Base-by-base conservation (phyloP, 441 rosid genomes). In the Bocquillonia castaneifolia region DNA sequence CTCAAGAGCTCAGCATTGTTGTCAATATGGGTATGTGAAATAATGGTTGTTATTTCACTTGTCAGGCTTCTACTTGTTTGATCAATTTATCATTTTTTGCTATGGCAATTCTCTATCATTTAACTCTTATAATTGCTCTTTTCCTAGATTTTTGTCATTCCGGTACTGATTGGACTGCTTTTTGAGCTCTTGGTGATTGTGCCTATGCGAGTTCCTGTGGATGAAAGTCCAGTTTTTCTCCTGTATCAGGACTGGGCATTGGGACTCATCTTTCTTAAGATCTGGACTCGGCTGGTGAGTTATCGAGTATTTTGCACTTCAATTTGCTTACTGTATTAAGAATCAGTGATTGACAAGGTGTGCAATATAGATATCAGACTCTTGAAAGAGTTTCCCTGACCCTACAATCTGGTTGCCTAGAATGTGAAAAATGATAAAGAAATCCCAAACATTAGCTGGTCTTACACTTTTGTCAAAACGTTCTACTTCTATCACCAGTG, bases 241-340 rank as follows among this genome's bases (percentile, higher is more conserved):
- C 78, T 91, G 56, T 94, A 94, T 80, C 99, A 94, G 77, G 98
- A 94, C 73, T 94, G 99, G 99, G 97, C 99, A 32, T 81, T 94
- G 66, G 99, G 99, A 52, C 88, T 94, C 37, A 88, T 94, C 74
- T 90, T 94, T 73, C 90, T 94, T 45, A 94, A 94, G 87, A 90
- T 94, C 70, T 94, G 99, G 97, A 94, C 97, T 32, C 82, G 93
- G 78, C 81, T 92, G 84, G 99, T 90, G 58, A 88, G 89, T 77
- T 61, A 18, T 37, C 25, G 23, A 64, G 51, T 42, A 66, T 40
- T 32, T 4, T 55, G 67, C 34, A 17, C 44, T 70, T 48, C 39
- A 47, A 3, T 37, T 44, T 67, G 25, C 31, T 53, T 10, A 64
- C 18, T 39, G 3, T 6, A 2, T 12, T 31, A 9, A 40, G n/a